phyloP scores from a whole-genome alignment of 345 rosid species.

The Eucalyptus polybractea region DNA sequence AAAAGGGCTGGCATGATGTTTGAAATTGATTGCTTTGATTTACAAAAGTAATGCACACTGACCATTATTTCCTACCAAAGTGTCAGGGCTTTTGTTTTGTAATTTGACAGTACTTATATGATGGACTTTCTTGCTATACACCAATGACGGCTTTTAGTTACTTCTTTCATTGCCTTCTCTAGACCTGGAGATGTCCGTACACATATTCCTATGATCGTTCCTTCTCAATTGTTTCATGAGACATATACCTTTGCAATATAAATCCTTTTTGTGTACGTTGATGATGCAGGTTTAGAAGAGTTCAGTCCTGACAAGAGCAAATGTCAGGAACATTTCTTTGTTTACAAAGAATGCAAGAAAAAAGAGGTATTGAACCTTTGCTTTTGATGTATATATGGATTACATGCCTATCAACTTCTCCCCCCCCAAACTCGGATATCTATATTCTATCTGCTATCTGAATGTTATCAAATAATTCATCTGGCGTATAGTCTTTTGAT shows the following conservation, averaged over 20 bases:
- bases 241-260: not conserved
- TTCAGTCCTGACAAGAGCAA: conserved; percentile 75
- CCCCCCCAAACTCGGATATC: not conserved
- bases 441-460: not conserved
- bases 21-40: not conserved
- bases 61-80: not conserved
- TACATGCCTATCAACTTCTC: not conserved
- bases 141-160: not conserved
- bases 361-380: conserved; percentile 43
- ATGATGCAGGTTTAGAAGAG: conserved; percentile 70
- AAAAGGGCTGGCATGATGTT: not conserved
- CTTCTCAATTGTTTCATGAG: not conserved
- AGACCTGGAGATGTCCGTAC: not conserved
- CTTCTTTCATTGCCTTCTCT: not conserved
- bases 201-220: not conserved
- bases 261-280: not conserved
- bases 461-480: not conserved
- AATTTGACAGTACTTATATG: not conserved
- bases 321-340: conserved; percentile 88
- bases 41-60: not conserved
- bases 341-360: conserved; percentile 96
- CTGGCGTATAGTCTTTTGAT: not conserved
- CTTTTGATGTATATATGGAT: not conserved
- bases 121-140: not conserved
- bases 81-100: not conserved